Conservation (phyloP, 225 moss, liverwort and hornwort species). For the Neckera pumila region DNA sequence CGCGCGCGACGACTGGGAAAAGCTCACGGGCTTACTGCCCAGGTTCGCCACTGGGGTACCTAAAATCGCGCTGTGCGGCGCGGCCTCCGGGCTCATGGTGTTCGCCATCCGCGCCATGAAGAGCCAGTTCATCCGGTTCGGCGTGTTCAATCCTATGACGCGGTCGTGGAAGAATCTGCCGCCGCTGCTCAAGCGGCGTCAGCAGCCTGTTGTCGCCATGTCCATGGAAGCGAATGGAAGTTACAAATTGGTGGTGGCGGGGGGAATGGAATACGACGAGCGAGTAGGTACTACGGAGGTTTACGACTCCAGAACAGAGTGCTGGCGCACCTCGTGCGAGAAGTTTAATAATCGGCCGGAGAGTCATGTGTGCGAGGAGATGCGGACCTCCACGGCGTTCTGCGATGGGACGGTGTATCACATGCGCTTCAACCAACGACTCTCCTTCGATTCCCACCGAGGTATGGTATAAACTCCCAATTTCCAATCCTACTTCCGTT, state of each 20-base stretch:
- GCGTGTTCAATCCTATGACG: slow-evolving; percentile 46
- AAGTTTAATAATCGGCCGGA: slow-evolving; percentile 7
- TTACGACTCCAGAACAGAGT: slow-evolving; percentile 32
- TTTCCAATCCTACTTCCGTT: background rate
- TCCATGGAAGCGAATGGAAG: background rate
- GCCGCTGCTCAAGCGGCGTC: slow-evolving; percentile 25
- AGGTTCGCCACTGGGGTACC: slow-evolving; percentile 10
- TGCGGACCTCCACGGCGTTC: slow-evolving; percentile 30
- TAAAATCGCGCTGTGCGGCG: slow-evolving; percentile 17
- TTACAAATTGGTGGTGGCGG: slow-evolving; percentile 40
- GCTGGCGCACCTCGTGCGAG: slow-evolving; percentile 35
- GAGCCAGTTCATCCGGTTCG: slow-evolving; percentile 34
- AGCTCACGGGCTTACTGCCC: background rate
- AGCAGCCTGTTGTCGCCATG: slow-evolving; percentile 33
- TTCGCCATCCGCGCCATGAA: slow-evolving; percentile 20
- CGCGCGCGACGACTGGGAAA: slow-evolving; percentile 15
- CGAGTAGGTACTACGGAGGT: slow-evolving; percentile 37
- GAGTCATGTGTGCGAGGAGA: slow-evolving; percentile 34
- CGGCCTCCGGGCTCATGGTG: slow-evolving; percentile 23
- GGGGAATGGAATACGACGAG: slow-evolving; percentile 29
- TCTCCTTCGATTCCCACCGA: slow-evolving; percentile 22
- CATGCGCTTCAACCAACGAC: slow-evolving; percentile 34
- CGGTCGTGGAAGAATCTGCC: slow-evolving; percentile 47
- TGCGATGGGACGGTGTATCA: slow-evolving; percentile 38
- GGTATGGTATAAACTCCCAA: background rate